Percentiles rank a stretch among this genome's conserved stretches.
These are phyloP conservation scores for Tolypocladium guangdongense DNA, from an alignment of 2,329 filamentous ascomycete species.

Conservation along the genomic window DNA sequence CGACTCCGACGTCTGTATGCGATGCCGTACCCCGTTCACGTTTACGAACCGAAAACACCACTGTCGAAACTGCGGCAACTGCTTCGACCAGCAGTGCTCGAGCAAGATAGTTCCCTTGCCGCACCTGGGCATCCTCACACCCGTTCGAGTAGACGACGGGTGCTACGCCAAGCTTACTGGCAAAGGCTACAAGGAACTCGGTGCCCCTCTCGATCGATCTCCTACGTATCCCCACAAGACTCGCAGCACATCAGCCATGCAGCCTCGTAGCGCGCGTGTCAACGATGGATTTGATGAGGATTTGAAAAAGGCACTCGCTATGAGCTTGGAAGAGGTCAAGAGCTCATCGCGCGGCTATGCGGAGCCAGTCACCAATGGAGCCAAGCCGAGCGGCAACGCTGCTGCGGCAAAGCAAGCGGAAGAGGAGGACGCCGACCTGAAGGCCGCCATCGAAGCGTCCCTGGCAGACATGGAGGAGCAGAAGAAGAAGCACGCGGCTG, in stretches of 20 bases:
- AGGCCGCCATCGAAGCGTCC: conserved; percentile 90
- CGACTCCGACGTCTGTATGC: conserved; percentile 97
- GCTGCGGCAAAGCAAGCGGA: conserved; percentile 43
- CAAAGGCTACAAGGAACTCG: conserved; percentile 36
- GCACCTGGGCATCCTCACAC: conserved; percentile 81
- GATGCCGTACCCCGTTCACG: conserved; percentile 87
- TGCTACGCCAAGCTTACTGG: conserved; percentile 85
- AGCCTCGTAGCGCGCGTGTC: conserved; percentile 77
- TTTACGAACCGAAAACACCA: conserved; percentile 99
- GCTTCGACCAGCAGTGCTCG: conserved; percentile 93
- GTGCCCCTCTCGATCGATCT: conserved; percentile 36
- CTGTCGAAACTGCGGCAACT: conserved; percentile 94
- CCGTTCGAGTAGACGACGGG: conserved; percentile 91
- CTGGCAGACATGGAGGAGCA: conserved; percentile 96
- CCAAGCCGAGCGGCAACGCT: conserved; percentile 24
- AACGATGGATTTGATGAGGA: conserved; percentile 93
- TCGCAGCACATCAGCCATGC: conserved; percentile 60
- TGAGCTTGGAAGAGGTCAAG: conserved; percentile 92
- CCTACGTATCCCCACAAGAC: conserved; percentile 49
- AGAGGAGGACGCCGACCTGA: conserved; percentile 86
- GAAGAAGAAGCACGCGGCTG: conserved; percentile 79
- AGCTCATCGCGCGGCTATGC: conserved; percentile 64
- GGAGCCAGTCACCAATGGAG: conserved; percentile 37
- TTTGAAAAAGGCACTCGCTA: conserved; percentile 82
- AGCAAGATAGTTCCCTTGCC: conserved; percentile 80